These are phyloP conservation scores for Prunella vulgaris DNA, from an alignment of 257 asterid species.

Conservation along the genomic window DNA sequence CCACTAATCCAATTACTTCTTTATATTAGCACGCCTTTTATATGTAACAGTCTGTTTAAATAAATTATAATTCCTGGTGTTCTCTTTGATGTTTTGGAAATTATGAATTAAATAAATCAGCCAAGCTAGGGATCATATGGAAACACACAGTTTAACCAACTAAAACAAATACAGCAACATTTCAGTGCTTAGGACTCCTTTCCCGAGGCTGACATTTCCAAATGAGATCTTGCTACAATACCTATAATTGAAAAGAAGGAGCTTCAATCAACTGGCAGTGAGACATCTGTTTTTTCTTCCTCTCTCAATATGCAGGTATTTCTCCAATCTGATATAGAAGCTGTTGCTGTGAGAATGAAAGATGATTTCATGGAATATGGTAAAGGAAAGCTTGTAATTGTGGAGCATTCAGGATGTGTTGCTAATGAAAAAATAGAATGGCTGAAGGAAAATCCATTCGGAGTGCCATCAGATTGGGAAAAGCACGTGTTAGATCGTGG, in stretches of 20 bases:
- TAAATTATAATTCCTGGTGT: background rate
- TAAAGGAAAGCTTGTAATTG: constrained; percentile 51
- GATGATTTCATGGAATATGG: constrained; percentile 56
- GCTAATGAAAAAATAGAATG: constrained; percentile 28
- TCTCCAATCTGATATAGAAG: constrained; percentile 89
- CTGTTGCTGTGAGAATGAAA: constrained; percentile 69
- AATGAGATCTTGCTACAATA: background rate
- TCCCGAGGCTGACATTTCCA: background rate
- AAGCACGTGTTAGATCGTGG: constrained; percentile 74
- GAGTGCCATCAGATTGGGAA: constrained; percentile 91
- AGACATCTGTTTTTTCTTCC: background rate
- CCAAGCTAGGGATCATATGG: background rate
- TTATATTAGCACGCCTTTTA: no score
- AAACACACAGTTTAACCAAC: background rate
- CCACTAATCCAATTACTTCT: no score
- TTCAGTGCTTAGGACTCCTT: background rate
- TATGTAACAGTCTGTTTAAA: no score
- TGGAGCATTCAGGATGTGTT: constrained; percentile 11
- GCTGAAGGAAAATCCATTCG: constrained; percentile 80
- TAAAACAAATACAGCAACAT: background rate
- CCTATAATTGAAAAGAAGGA: background rate
- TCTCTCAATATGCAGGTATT: constrained; percentile 52
- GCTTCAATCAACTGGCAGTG: background rate
- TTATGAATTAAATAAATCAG: background rate
- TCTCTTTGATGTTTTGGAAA: background rate